Evolutionary conservation across 495 filamentous ascomycete species (phyloP).

Genomic region (Letharia columbiana): DNA sequence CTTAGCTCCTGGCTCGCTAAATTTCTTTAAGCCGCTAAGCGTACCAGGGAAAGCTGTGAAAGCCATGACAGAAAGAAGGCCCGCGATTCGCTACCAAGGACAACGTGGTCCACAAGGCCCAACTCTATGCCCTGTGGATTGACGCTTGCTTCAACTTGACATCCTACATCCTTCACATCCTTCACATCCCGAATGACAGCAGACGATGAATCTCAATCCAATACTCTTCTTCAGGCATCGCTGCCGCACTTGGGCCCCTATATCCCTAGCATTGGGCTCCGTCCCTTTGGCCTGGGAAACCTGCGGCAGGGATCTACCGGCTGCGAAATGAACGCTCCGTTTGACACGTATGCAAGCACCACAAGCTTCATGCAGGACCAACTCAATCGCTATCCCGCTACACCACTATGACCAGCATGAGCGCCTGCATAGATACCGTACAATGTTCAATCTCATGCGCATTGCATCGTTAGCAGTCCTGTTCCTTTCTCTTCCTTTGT

Average conservation of each 20-base stretch:
- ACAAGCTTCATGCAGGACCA: constrained; percentile 26
- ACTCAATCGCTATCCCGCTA: constrained; percentile 19
- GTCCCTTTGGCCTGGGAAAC: background rate
- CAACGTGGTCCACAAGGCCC: background rate
- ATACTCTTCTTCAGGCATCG: constrained; percentile 2
- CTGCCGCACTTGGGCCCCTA: background rate
- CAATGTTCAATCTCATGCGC: constrained; percentile 6
- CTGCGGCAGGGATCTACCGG: constrained; percentile 17
- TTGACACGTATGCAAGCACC: constrained; percentile 27
- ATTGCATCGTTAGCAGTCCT: constrained; percentile 1
- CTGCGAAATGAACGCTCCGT: constrained; percentile 24
- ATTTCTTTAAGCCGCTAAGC: constrained; percentile 10
- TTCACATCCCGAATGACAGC: background rate
- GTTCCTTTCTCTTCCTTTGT: background rate
- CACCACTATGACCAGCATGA: constrained; percentile 5
- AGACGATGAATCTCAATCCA: background rate
- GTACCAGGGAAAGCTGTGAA: background rate
- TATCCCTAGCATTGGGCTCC: background rate
- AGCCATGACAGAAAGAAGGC: background rate
- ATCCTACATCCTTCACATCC: background rate
- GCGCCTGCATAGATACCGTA: constrained; percentile 7
- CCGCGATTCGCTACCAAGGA: constrained; percentile 5
- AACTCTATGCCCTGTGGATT: background rate
- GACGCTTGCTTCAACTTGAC: background rate
- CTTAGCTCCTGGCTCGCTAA: too few relatives aligned